Evolutionary conservation across 768 basidiomycete genomes (phyloP), one percentile per base, ranked within the genome.

Genomic region (Mycena albidolilacea): DNA sequence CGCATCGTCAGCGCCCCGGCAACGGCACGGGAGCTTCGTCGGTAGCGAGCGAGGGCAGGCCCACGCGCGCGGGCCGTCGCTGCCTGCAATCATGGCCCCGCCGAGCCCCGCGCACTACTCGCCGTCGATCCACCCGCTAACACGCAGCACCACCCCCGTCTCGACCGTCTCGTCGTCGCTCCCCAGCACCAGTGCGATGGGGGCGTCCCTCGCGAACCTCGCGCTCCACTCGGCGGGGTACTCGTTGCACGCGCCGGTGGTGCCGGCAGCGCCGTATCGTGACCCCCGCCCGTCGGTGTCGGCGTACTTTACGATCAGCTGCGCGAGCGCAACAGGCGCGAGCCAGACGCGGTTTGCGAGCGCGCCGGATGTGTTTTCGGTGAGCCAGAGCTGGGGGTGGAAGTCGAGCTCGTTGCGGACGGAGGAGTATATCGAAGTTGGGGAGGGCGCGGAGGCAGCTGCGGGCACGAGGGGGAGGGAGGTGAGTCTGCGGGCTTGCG

Each of bases 361-460:
- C 74, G 89, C 92, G 4, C 97, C 97, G 1, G 97, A 98, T 78
- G 87, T 89, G 55, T 97, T 98, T 79, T 87, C 91, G 38, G 87
- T 96, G 57, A 91, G 91, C 71, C 95, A 97, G 85, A 95, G 93
- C 74, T 97, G 96, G 97, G 97, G 96, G 0, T 97, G 96, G 96
- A 96, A 96, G 83, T 85, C 86, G 15, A 87, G 87, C 70, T 84
- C 87, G 14, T 75, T 88, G 70, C 79, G 82, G 79, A 86, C 85
- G 21, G 89, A 90, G 65, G 90, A 88, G 68, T 85, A 87, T 76
- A 78, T 84, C 72, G 82, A 88, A 72, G 78, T 90, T 62, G 82
- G 82, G 17, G 79, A 81, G 44, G 80, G 84, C 17, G 78, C 81
- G 70, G 75, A 79, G 19, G 72, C 79, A n/a, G 76, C 76, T 35